A percentile compares a stretch with the other conserved stretches of the same genome.
These are phyloP conservation scores for Ambrosiella beaveri DNA, from an alignment of 2,329 filamentous ascomycete species.

Conservation along the genomic window DNA sequence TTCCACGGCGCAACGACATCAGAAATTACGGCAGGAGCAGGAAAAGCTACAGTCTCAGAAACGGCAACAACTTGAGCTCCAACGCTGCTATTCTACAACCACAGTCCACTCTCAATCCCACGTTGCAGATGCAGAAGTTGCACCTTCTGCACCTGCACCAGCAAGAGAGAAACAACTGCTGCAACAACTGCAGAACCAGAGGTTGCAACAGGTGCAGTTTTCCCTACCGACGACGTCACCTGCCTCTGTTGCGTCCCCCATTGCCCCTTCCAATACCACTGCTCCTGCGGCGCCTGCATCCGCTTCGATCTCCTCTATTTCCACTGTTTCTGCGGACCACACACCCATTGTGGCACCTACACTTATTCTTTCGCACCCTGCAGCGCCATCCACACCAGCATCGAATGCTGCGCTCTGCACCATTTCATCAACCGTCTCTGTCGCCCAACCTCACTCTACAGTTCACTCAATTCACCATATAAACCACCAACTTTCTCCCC, in stretches of 20 bases:
- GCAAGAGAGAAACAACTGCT: neutral
- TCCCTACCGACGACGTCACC: neutral
- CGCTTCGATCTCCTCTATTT: neutral
- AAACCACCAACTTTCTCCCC: neutral
- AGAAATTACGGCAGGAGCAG: neutral
- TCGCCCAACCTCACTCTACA: too few relatives aligned
- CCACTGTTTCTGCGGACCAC: neutral
- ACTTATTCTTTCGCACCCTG: too few relatives aligned
- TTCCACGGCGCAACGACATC: conserved; percentile 4
- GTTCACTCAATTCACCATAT: neutral
- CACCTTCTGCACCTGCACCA: neutral
- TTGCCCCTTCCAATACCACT: neutral
- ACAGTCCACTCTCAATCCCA: conserved; percentile 1
- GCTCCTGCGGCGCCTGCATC: neutral
- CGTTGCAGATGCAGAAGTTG: neutral
- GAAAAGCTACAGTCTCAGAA: conserved; percentile 13
- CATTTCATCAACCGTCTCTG: too few relatives aligned
- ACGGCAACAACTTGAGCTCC: conserved; percentile 14
- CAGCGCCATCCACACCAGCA: too few relatives aligned
- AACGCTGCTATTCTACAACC: conserved; percentile 15
- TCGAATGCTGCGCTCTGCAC: too few relatives aligned
- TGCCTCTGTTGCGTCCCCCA: neutral
- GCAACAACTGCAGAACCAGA: neutral
- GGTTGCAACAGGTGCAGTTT: neutral
- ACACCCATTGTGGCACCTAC: too few relatives aligned